Evolutionary conservation across 306 rosid genomes (phyloP).

Genomic region (Glycine tomentella): DNA sequence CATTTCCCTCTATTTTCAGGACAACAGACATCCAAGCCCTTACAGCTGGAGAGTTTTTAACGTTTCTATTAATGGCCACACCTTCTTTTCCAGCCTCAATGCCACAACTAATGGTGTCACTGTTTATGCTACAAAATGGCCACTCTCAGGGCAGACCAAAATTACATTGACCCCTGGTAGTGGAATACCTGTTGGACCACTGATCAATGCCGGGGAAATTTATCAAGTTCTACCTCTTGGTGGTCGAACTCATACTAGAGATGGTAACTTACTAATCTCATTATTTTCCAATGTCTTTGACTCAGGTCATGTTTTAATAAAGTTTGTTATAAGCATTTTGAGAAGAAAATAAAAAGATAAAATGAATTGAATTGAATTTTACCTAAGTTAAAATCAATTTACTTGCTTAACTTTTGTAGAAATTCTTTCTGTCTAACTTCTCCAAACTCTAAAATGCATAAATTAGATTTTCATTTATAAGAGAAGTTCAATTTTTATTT

Average conservation of each 20-base stretch:
- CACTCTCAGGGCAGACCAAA: conserved; percentile 70
- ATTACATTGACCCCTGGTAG: conserved; percentile 58
- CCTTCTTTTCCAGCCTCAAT: conserved; percentile 63
- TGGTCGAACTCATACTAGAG: conserved; percentile 69
- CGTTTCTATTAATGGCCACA: conserved; percentile 63
- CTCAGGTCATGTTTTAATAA: not conserved
- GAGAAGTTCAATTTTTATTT: not conserved
- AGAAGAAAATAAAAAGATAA: too few relatives aligned
- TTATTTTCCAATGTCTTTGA: conserved; percentile 8
- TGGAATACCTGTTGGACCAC: conserved; percentile 67
- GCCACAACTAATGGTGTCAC: conserved; percentile 72
- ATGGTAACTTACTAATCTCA: conserved; percentile 57
- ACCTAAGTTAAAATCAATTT: too few relatives aligned
- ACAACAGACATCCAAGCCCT: conserved; percentile 70
- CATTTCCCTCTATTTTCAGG: conserved; percentile 83
- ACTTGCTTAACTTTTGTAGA: too few relatives aligned
- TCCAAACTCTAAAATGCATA: too few relatives aligned
- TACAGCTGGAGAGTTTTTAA: conserved; percentile 80
- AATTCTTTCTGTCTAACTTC: too few relatives aligned
- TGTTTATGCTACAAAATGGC: conserved; percentile 72
- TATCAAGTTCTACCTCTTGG: conserved; percentile 75
- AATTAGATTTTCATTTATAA: not conserved
- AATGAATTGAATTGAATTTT: too few relatives aligned
- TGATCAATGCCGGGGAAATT: conserved; percentile 80
- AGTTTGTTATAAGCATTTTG: not conserved